phyloP scores from a whole-genome alignment of 768 basidiomycete species.

The Tricholoma sp. region DNA sequence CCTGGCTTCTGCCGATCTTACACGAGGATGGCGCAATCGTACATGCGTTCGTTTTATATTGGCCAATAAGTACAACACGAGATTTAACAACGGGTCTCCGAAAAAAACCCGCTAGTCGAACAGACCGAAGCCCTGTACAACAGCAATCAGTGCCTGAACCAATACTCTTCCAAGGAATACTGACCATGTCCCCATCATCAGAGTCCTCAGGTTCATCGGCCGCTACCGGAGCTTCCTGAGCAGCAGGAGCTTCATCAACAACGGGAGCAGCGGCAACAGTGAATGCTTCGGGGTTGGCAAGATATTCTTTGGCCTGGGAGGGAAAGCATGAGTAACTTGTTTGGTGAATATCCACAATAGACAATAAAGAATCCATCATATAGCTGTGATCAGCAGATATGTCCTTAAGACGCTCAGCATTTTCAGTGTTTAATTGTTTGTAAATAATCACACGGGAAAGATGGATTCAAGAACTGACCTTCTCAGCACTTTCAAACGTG shows the following conservation, averaged over 20 bases:
- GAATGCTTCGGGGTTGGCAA: slow-evolving; percentile 98
- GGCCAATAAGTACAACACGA: not conserved
- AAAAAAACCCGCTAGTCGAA: slow-evolving; percentile 60
- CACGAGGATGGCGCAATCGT: not conserved
- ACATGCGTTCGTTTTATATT: not conserved
- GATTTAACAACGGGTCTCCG: not conserved
- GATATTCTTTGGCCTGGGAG: slow-evolving; percentile 84
- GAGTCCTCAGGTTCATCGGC: slow-evolving; percentile 77
- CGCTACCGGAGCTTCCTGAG: slow-evolving; percentile 56
- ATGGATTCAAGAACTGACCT: slow-evolving; percentile 48
- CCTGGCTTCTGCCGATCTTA: not conserved
- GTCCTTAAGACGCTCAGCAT: slow-evolving; percentile 62
- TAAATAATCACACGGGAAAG: slow-evolving; percentile 27
- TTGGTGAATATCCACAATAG: not conserved
- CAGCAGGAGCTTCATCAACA: slow-evolving; percentile 36
- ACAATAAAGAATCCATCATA: slow-evolving; percentile 23
- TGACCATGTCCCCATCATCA: slow-evolving; percentile 86
- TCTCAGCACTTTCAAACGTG: slow-evolving; percentile 89
- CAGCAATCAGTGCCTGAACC: slow-evolving; percentile 10
- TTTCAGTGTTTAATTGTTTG: slow-evolving; percentile 70
- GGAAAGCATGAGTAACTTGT: slow-evolving; percentile 13
- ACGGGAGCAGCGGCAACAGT: slow-evolving; percentile 71
- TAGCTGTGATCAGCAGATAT: slow-evolving; percentile 28
- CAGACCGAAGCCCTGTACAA: slow-evolving; percentile 80
- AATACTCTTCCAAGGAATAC: slow-evolving; percentile 18